A percentile compares a stretch with the other conserved stretches of the same genome.
Evolutionary conservation across 371 early-diverging fungal species (phyloP).

Genomic region (Mucor irregularis): DNA sequence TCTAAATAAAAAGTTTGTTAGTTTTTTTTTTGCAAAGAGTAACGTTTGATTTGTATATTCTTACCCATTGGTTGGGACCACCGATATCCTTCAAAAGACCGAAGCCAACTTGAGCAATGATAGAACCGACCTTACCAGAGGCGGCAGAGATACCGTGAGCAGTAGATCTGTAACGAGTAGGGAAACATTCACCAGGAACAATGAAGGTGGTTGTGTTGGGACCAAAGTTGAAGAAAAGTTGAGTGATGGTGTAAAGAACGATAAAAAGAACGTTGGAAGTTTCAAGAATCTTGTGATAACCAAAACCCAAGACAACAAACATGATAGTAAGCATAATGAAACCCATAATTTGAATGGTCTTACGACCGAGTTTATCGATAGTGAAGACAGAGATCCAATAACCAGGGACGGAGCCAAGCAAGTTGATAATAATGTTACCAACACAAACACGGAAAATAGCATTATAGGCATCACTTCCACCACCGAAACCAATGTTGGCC

Average conservation of each 20-base stretch:
- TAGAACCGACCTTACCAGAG: conserved; percentile 84
- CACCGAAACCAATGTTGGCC: conserved; percentile 64
- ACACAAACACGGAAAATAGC: conserved; percentile 59
- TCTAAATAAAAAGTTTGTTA: no score
- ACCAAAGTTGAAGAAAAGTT: conserved; percentile 84
- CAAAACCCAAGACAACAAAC: conserved; percentile 49
- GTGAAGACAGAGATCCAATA: conserved; percentile 82
- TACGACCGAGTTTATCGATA: conserved; percentile 84
- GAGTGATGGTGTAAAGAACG: conserved; percentile 73
- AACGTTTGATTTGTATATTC: no score
- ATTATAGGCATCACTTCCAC: conserved; percentile 53
- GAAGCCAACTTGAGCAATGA: conserved; percentile 76
- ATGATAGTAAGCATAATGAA: conserved; percentile 50
- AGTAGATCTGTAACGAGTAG: conserved; percentile 83
- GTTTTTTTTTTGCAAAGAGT: no score
- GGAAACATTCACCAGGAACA: conserved; percentile 86
- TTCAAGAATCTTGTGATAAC: conserved; percentile 48
- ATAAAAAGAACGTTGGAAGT: conserved; percentile 63
- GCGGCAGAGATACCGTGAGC: conserved; percentile 92
- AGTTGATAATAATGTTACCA: conserved; percentile 78
- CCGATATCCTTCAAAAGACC: conserved; percentile 73
- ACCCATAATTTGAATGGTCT: conserved; percentile 80
- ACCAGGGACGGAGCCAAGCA: conserved; percentile 86
- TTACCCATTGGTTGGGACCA: conserved; percentile 54
- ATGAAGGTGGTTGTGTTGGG: conserved; percentile 90